These are phyloP conservation scores for Ramaria rubella DNA, from an alignment of 768 basidiomycete genomes.

Conservation along the genomic window DNA sequence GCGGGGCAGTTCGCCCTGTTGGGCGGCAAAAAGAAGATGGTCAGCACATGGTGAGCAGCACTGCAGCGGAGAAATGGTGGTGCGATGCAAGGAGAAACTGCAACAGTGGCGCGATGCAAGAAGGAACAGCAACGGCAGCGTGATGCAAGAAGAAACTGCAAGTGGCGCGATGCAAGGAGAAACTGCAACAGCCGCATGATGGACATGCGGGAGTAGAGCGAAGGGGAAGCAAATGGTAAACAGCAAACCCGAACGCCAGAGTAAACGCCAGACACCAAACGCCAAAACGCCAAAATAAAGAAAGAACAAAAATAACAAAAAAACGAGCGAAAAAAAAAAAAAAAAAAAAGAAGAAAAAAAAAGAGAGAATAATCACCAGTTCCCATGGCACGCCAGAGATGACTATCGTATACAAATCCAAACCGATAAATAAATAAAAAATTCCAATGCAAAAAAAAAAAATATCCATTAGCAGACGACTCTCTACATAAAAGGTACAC, in stretches of 20 bases:
- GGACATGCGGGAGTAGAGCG: too few relatives aligned
- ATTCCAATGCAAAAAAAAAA: slow-evolving; percentile 11
- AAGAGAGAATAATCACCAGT: slow-evolving; percentile 26
- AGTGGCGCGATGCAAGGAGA: too few relatives aligned
- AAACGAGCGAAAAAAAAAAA: background rate
- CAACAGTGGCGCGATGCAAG: too few relatives aligned
- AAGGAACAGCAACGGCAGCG: too few relatives aligned
- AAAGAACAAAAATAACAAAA: background rate
- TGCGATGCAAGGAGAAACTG: too few relatives aligned
- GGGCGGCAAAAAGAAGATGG: background rate
- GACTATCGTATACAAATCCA: slow-evolving; percentile 36
- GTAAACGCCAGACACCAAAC: too few relatives aligned
- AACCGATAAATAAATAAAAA: too few relatives aligned
- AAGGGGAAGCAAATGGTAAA: too few relatives aligned
- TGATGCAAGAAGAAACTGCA: too few relatives aligned
- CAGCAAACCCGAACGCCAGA: too few relatives aligned
- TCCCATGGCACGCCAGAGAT: slow-evolving; percentile 77
- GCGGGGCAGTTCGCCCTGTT: slow-evolving; percentile 9
- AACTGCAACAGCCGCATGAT: too few relatives aligned
- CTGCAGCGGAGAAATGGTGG: too few relatives aligned
- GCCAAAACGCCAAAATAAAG: background rate
- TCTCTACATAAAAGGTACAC: slow-evolving; percentile 2
- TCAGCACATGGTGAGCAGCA: slow-evolving; percentile 2
- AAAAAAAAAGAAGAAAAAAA: background rate
- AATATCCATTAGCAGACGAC: slow-evolving; percentile 11